These are phyloP conservation scores for Davidsoniella australis DNA, from an alignment of 2,329 filamentous ascomycete species.

Conservation along the genomic window DNA sequence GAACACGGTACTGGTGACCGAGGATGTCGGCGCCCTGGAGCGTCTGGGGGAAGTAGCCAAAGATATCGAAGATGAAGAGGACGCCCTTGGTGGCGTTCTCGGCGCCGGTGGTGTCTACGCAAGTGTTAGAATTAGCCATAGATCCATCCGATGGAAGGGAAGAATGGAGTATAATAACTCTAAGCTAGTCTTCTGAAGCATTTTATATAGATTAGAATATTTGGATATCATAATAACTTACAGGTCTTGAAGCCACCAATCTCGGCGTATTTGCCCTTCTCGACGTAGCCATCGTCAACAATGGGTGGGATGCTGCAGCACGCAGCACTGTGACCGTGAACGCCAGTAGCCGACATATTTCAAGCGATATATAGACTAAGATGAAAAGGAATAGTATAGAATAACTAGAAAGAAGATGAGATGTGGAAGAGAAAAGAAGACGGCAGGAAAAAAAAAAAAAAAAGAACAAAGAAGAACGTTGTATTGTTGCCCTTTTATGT, in stretches of 20 bases:
- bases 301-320: slow-evolving; percentile 33
- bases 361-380: background rate
- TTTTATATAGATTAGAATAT: background rate
- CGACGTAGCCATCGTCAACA: slow-evolving; percentile 37
- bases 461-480: too few species aligned
- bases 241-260: slow-evolving; percentile 38
- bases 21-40: slow-evolving; percentile 54
- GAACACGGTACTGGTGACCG: slow-evolving; percentile 59
- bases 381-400: background rate
- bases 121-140: too few species aligned
- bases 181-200: too few species aligned
- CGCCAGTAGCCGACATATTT: slow-evolving; percentile 26
- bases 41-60: slow-evolving; percentile 54
- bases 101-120: slow-evolving; percentile 30
- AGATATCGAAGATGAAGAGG: slow-evolving; percentile 48
- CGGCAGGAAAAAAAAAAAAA: too few species aligned
- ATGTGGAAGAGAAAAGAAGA: too few species aligned
- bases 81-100: slow-evolving; percentile 38
- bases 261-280: slow-evolving; percentile 38
- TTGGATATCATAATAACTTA: slow-evolving; percentile 15
- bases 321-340: slow-evolving; percentile 34
- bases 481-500: too few species aligned
- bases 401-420: background rate
- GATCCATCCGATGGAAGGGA: background rate
- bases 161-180: too few species aligned